Evolutionary conservation across 176 grass and related monocot species (phyloP), one percentile per base, ranked within the genome.

Genomic region (Puya raimondii): DNA sequence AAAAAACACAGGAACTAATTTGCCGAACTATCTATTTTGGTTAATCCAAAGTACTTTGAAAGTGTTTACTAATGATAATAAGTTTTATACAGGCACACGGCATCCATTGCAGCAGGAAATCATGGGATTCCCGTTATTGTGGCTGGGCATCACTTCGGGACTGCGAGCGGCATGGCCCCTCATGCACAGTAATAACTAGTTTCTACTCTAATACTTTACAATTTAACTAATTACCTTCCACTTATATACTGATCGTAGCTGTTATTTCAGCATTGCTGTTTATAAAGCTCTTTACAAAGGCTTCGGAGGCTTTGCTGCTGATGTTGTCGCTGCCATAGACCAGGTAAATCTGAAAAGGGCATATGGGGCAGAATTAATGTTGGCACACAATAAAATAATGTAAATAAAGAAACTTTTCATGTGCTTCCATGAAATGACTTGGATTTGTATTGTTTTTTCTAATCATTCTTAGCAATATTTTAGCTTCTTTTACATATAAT

Each of bases 131-230:
- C 89, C 67, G 94, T 88, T 75, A 78, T 86, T 80, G 94, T 99
- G 12, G 78, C 89, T 67, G 94, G 87, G 12, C 94, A 99, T 90
- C 65, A 86, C 80, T 99, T 90, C 68, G 94, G 94, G 64, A 80
- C 92, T 86, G 94, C 94, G 75, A 99, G 94, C 68, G 94, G 94
- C 72, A 99, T 99, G 94, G 94, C 94, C 70, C 94, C 94, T 99
- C 89, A 65, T 84, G 94, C 94, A 75, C 94, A 99, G 94, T 99
- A 92, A 83, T 12, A 69, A 79, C 51, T 53, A 47, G 10, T 18
- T 65, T 81, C 65, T 70, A 20, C 48, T 73, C 67, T 75, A 69
- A 22, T 20, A 58, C 23, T 16, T 63, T 27, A 29, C 7, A 70
- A 69, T 8, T 2, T 11, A 42, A 69, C 78, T 56, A 47, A 53